phyloP scores from a whole-genome alignment of 2,329 filamentous ascomycete species.

The Talaromyces funiculosus region DNA sequence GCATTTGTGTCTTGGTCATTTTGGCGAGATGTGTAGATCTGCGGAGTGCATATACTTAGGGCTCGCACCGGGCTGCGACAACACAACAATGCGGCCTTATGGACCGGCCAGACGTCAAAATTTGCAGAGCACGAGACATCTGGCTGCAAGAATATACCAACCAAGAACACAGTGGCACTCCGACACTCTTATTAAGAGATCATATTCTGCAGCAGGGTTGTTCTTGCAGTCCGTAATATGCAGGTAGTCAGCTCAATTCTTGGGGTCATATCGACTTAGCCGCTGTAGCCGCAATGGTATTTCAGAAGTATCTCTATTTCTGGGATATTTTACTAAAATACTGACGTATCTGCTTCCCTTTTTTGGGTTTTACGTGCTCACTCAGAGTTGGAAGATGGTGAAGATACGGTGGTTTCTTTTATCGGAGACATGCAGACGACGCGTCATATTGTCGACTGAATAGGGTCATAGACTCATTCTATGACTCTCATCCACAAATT shows the following conservation, averaged over 20 bases:
- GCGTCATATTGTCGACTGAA: neutral
- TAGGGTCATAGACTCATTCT: neutral
- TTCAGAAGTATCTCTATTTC: neutral
- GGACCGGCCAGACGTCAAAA: conserved; percentile 1
- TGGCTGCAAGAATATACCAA: neutral
- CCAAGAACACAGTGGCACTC: neutral
- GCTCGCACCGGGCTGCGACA: neutral
- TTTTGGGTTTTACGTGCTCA: neutral
- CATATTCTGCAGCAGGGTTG: neutral
- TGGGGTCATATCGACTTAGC: neutral
- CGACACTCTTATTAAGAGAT: neutral
- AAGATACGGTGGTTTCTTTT: neutral
- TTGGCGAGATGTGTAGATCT: neutral
- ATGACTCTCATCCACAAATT: neutral
- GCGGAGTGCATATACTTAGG: neutral
- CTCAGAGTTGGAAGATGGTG: neutral
- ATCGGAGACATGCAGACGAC: neutral
- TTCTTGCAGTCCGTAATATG: neutral
- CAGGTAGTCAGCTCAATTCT: neutral
- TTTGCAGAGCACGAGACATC: conserved; percentile 1
- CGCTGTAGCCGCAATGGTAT: conserved; percentile 13
- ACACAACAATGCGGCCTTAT: neutral
- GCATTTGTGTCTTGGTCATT: neutral
- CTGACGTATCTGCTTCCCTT: neutral
- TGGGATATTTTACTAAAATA: neutral